phyloP scores from a whole-genome alignment of 192 early-diverging fungal genomes.

The Chytriomyces sp. region DNA sequence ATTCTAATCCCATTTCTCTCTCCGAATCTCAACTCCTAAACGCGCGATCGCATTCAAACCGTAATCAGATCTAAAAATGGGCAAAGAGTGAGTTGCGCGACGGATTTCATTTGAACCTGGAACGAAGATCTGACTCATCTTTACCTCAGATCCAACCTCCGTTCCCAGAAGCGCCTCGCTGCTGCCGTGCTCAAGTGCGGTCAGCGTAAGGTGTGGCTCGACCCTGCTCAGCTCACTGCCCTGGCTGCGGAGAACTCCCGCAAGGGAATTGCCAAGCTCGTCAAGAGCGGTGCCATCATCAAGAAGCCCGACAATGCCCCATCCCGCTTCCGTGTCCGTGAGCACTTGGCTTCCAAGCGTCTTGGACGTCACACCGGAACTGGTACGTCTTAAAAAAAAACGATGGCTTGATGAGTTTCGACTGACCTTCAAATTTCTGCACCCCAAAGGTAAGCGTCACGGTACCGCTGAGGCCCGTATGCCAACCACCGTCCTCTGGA shows the following conservation, averaged over 20 bases:
- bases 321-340: conserved; percentile 94
- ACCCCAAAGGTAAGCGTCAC: conserved; percentile 65
- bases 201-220: conserved; percentile 97
- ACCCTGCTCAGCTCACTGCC: conserved; percentile 94
- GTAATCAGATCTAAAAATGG: background rate
- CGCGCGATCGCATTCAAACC: too few relatives aligned
- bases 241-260: conserved; percentile 94
- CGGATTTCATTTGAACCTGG: background rate
- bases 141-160: conserved; percentile 59
- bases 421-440: background rate
- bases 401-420: background rate
- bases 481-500: conserved; percentile 94
- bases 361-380: conserved; percentile 93
- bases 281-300: conserved; percentile 97
- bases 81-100: conserved; percentile 27
- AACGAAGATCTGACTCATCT: background rate
- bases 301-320: conserved; percentile 85
- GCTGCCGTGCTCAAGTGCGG: conserved; percentile 97
- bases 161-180: conserved; percentile 93
- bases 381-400: conserved; percentile 41
- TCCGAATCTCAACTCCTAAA: too few relatives aligned
- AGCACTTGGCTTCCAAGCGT: conserved; percentile 92
- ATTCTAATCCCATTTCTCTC: too few relatives aligned
- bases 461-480: conserved; percentile 99
- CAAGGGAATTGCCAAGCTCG: conserved; percentile 95